These are phyloP conservation scores for Aquilaria malaccensis DNA, from an alignment of 345 rosid species.

Conservation along the genomic window DNA sequence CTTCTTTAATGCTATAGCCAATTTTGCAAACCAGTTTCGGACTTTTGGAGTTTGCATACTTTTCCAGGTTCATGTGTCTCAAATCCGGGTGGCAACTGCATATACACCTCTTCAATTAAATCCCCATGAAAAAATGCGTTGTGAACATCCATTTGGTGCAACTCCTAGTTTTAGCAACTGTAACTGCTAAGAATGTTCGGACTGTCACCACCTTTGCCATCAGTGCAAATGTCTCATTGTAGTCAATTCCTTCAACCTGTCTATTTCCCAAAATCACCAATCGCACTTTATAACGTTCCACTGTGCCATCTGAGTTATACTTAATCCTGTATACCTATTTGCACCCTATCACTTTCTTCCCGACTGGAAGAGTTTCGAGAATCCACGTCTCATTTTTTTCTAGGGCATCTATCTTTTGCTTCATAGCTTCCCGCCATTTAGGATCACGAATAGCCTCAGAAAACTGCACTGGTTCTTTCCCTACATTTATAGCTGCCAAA, in stretches of 20 bases:
- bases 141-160: slow-evolving; percentile 3
- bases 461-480: too few relatives aligned
- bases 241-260: slow-evolving; percentile 8
- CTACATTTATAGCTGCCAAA: too few relatives aligned
- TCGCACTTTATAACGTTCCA: neutral
- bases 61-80: neutral
- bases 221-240: neutral
- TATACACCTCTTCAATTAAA: neutral
- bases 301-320: neutral
- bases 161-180: neutral
- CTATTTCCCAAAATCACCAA: neutral
- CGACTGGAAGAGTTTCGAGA: neutral
- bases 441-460: neutral
- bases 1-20: neutral
- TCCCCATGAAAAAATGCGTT: slow-evolving; percentile 2
- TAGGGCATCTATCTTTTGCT: neutral
- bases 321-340: neutral
- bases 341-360: neutral
- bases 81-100: neutral
- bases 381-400: neutral
- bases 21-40: slow-evolving; percentile 10
- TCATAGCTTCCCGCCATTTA: neutral
- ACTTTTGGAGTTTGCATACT: neutral
- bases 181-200: neutral
- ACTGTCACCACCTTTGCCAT: slow-evolving; percentile 1